phyloP scores from a whole-genome alignment of 1,284 basidiomycete species.

The Lignosus rhinocerotis region DNA sequence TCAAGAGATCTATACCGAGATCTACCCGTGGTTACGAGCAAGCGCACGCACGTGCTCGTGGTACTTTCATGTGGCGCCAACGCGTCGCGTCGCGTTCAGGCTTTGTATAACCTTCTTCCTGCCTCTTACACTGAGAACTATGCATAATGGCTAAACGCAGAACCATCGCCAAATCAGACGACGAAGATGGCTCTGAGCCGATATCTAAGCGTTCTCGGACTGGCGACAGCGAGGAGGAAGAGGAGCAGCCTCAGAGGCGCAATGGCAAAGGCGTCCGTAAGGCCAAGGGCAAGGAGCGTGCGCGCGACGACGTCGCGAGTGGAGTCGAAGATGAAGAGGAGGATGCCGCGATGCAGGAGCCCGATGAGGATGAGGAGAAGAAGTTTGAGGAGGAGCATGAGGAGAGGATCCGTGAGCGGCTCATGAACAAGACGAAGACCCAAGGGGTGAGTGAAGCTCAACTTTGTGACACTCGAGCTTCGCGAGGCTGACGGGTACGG shows the following conservation, averaged over 20 bases:
- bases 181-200: conserved; percentile 31
- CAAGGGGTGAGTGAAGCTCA: conserved; percentile 51
- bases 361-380: conserved; percentile 52
- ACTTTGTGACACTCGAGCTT: neutral
- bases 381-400: conserved; percentile 61
- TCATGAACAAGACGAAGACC: conserved; percentile 53
- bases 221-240: conserved; percentile 39
- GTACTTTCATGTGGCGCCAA: conserved; percentile 16
- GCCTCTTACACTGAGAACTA: neutral
- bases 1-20: too few species aligned
- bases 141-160: conserved; percentile 42
- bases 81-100: conserved; percentile 29
- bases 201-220: conserved; percentile 46
- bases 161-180: conserved; percentile 35
- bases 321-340: conserved; percentile 39
- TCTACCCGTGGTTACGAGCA: neutral
- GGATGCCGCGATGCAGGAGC: conserved; percentile 34
- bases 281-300: conserved; percentile 39
- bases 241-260: conserved; percentile 27
- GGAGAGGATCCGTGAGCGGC: conserved; percentile 52
- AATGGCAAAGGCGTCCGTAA: conserved; percentile 20
- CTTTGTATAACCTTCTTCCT: neutral
- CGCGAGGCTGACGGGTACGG: neutral
- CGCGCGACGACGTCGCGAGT: conserved; percentile 32
- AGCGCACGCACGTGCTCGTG: conserved; percentile 16